Evolutionary conservation across 139 green algal species (phyloP).

Genomic region (Haematococcus lacustris): DNA sequence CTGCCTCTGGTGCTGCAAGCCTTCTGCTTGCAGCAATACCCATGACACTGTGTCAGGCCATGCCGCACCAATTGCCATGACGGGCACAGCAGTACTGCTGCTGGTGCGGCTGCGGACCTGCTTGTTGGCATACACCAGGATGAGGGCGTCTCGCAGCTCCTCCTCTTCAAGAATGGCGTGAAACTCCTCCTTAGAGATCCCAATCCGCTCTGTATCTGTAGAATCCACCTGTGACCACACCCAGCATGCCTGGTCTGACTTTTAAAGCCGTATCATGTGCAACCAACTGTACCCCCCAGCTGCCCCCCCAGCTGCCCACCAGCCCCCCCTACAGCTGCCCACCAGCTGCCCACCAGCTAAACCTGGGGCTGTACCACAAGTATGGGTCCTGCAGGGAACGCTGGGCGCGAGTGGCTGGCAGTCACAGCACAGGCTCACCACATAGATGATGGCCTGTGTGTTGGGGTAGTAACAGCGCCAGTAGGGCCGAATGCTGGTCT

Average conservation of each 20-base stretch:
- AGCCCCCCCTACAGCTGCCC: too few species aligned
- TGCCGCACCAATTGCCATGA: not conserved
- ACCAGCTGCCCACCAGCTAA: too few species aligned
- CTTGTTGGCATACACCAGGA: slow-evolving; percentile 99
- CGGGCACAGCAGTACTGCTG: not conserved
- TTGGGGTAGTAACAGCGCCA: slow-evolving; percentile 99
- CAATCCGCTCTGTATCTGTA: slow-evolving; percentile 87
- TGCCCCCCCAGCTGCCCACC: too few species aligned
- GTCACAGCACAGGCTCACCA: too few species aligned
- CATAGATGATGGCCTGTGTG: slow-evolving; percentile 96
- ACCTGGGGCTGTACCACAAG: too few species aligned
- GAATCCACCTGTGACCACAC: too few species aligned
- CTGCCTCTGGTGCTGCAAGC: not conserved
- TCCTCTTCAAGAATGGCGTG: slow-evolving; percentile 97
- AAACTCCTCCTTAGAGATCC: slow-evolving; percentile 81
- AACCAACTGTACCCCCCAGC: too few species aligned
- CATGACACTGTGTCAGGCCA: not conserved
- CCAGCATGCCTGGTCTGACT: too few species aligned
- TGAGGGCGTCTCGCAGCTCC: slow-evolving; percentile 86
- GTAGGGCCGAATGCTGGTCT: slow-evolving; percentile 94
- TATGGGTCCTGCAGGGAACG: too few species aligned
- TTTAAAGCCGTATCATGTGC: too few species aligned
- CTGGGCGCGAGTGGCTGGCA: too few species aligned
- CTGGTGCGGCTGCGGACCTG: slow-evolving; percentile 39
- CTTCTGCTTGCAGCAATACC: not conserved